These are phyloP conservation scores for Globisporangium acanthophoron DNA, from an alignment of 352 stramenopile genomes.

Conservation along the genomic window DNA sequence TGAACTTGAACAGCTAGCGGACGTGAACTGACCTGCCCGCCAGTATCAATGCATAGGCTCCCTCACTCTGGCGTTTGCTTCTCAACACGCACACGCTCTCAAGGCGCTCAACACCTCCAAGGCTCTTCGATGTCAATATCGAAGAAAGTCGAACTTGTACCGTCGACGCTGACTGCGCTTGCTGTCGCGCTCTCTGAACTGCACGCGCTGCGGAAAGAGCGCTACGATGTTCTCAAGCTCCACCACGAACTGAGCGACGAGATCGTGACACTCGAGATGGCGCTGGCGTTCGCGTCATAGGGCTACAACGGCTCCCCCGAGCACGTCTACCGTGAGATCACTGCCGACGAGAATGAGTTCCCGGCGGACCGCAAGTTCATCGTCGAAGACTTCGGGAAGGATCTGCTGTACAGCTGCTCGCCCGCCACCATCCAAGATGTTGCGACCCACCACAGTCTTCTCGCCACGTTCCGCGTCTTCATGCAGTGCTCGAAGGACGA, in stretches of 20 bases:
- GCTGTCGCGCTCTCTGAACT: background rate
- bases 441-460: background rate
- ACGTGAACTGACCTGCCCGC: no score
- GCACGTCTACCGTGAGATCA: background rate
- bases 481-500: background rate
- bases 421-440: background rate
- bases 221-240: background rate
- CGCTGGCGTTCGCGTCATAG: background rate
- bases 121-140: background rate
- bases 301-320: background rate
- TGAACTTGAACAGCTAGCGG: no score
- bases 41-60: no score
- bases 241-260: background rate
- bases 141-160: background rate
- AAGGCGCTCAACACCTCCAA: background rate
- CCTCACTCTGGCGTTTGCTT: background rate
- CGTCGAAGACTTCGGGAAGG: background rate
- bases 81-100: background rate
- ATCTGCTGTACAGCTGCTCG: background rate
- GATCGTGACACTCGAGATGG: background rate
- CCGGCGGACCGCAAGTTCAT: background rate
- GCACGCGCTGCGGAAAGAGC: background rate
- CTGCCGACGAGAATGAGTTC: background rate
- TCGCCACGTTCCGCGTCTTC: background rate
- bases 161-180: background rate